Evolutionary conservation across 139 green algal species (phyloP).

Genomic region (Limnomonas spitsbergensis): DNA sequence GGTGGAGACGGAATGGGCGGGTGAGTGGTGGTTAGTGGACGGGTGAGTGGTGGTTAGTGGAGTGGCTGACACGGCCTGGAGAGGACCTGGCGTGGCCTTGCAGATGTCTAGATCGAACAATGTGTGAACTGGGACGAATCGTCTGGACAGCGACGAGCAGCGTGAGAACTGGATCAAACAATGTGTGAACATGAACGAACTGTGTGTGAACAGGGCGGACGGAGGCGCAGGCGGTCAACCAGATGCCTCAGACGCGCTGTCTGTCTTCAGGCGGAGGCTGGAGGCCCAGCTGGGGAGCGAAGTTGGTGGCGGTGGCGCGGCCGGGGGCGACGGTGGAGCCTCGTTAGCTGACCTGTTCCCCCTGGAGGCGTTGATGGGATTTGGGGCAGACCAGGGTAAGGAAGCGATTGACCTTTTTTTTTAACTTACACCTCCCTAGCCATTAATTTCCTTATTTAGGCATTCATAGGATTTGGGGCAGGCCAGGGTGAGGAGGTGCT

Average conservation of each 20-base stretch:
- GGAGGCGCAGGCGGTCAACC: neutral
- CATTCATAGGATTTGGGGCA: too few relatives aligned
- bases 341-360: slow-evolving; percentile 11
- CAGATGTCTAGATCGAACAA: neutral
- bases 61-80: neutral
- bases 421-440: too few relatives aligned
- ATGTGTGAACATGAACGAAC: neutral
- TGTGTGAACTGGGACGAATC: slow-evolving; percentile 1
- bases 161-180: too few relatives aligned
- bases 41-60: neutral
- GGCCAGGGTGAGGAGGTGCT: too few relatives aligned
- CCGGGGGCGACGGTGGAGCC: neutral
- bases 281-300: slow-evolving; percentile 6
- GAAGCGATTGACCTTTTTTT: too few relatives aligned
- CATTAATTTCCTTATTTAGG: too few relatives aligned
- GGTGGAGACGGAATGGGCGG: neutral
- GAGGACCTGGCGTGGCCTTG: neutral
- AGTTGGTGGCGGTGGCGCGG: neutral
- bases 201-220: neutral
- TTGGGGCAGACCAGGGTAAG: neutral
- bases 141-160: too few relatives aligned
- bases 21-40: neutral
- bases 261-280: neutral
- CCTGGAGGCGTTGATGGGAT: slow-evolving; percentile 5
- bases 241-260: neutral